Conservation (phyloP, 2,329 filamentous ascomycete genomes). For the Lachnum nothofagi region DNA sequence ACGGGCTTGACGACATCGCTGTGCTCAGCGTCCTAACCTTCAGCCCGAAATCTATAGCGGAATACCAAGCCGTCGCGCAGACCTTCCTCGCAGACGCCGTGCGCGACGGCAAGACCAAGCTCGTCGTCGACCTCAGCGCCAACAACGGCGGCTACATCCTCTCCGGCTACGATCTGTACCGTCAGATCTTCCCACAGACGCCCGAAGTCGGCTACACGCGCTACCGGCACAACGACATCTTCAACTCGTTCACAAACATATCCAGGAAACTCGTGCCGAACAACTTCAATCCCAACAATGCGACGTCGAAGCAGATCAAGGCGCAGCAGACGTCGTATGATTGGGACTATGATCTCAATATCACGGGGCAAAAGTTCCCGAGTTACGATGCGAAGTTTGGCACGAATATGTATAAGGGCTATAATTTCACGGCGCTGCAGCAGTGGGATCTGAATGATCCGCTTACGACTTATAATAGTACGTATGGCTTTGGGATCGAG, state of each 20-base stretch:
- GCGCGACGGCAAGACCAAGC: constrained; percentile 44
- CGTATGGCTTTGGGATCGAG: constrained; percentile 17
- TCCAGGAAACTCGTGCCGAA: background rate
- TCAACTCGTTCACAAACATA: constrained; percentile 1
- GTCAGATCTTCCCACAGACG: constrained; percentile 29
- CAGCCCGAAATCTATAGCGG: constrained; percentile 2
- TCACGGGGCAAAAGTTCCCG: constrained; percentile 6
- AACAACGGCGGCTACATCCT: constrained; percentile 52
- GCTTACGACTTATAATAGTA: constrained; percentile 7
- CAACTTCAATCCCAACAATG: constrained; percentile 18
- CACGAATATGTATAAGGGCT: constrained; percentile 6
- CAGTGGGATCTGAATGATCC: constrained; percentile 8
- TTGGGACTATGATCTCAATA: constrained; percentile 7
- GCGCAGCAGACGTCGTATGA: constrained; percentile 6
- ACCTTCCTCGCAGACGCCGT: constrained; percentile 41
- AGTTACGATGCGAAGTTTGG: constrained; percentile 8
- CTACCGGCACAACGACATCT: constrained; percentile 12
- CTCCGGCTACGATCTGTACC: constrained; percentile 44
- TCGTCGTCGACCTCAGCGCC: constrained; percentile 56
- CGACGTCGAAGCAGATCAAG: constrained; percentile 11
- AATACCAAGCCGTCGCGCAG: constrained; percentile 16
- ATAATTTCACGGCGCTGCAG: constrained; percentile 7
- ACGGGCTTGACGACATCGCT: constrained; percentile 11
- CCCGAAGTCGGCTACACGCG: constrained; percentile 10
- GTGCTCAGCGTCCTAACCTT: constrained; percentile 11